Base-by-base conservation (phyloP, 169 alveolate species). In the Eimeria acervulina region DNA sequence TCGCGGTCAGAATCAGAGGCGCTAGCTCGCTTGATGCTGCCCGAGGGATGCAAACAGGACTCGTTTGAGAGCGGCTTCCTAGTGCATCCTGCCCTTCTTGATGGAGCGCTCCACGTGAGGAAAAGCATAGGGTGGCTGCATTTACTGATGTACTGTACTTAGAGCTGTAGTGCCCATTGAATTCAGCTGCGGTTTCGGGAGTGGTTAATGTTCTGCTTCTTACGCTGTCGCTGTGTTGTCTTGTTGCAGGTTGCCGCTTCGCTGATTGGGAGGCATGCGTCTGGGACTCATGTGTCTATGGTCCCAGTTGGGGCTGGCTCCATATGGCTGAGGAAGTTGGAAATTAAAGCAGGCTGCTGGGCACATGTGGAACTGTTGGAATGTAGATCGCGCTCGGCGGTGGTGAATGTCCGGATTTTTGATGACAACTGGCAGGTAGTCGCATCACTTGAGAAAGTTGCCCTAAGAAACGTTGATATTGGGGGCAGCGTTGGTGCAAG, bases 31-130 rank as follows among this genome's bases (percentile, higher is more conserved):
- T 28, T 97, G 44, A 63, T 81, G 83, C 44, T 95, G n/a, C 78
- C 95, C 33, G 97, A 93, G 17, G 81, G 74, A 21, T 84, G 95
- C 87, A 96, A 96, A 44, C 74, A 70, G 47, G 97, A 95, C 81
- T 78, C 97, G 63, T 96, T 96, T 52, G 97, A 97, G 59, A 90
- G 96, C 93, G 98, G 98, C 44, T 97, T 97, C 91, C 81, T 88
- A 21, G 74, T 97, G 42, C 98, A 97, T 92, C 98, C 98, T n/a
- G 97, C 98, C 2, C 81, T 97, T 42, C 95, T 97, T 36, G 98
- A 97, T 90, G 98, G 98, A 21, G 97, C 98, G 21, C 95, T 97
- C 26, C 98, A 97, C 95, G 96, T 97, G 19, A 95, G 95, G 59
- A n/a, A 7, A 5, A 23, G 68, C 40, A 31, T 28, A 47, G n/a